Base-by-base conservation (phyloP, 768 basidiomycete genomes). In the Cubamyces lactineus region DNA sequence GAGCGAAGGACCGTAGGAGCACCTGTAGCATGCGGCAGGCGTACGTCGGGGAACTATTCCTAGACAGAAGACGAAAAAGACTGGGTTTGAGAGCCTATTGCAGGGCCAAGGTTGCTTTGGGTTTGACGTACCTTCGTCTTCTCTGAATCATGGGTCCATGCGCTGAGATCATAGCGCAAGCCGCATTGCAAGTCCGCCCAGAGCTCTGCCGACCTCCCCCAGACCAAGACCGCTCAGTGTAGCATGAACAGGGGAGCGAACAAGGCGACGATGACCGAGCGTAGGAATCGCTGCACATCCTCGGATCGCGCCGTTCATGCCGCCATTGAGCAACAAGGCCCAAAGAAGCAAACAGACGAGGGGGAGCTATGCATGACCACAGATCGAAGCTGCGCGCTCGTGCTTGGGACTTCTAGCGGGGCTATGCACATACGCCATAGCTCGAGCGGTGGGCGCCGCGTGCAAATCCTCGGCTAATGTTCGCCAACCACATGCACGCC, bases 391-490 rank as follows among this genome's bases (percentile, higher is more conserved):
- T 41, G 24, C 47, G 47, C 47, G 47, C 26, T 38, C 40, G 34
- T 40, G 30, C 19, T 26, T 19, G 28, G 30, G n/a, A 41, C 57
- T 59, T 59, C 57, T 45, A 45, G 49, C 49, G 57, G 57, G 17
- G 28, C 26, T 34, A 52, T 34, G 34, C 23, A 9, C 48, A 41
- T 41, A 26, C 42, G 49, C 57, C 24, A 30, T 34, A n/a, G 34
- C 50, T 16, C 28, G 49, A 38, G 50, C 52, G 53, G n/a, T 30
- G 52, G 17, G 30, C 39, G 43, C 63, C 59, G 63, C 53, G 43
- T 64, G 63, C 54, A 50, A 55, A 64, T 60, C 57, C 45, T 64
- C 63, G 63, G 63, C 49, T 54, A 41, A 26, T 40, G 24, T 23
- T 59, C 59, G 63, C 58, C 19, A 21, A 21, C 63, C 58, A 64